These are phyloP conservation scores for Puccinia triticina DNA, from an alignment of 1,284 basidiomycete species.

Conservation along the genomic window DNA sequence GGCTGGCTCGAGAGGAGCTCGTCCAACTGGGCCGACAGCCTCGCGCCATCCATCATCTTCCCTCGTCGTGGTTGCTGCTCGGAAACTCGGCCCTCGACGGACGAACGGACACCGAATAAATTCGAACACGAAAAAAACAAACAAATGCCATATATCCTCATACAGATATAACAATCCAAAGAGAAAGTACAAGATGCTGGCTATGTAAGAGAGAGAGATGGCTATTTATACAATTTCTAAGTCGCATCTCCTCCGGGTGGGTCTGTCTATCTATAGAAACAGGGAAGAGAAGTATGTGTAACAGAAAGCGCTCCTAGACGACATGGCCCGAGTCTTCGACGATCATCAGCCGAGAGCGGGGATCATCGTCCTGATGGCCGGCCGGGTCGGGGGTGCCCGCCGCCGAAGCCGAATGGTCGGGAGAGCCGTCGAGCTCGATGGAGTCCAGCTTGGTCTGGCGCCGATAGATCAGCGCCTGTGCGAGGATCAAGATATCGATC, in stretches of 20 bases:
- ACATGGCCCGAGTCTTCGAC: conserved; percentile 13
- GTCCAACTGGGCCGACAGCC: not conserved
- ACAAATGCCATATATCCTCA: too few relatives aligned
- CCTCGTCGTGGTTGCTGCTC: too few relatives aligned
- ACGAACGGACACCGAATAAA: too few relatives aligned
- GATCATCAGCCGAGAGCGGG: conserved; percentile 45
- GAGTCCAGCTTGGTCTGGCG: conserved; percentile 57
- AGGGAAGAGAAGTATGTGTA: not conserved
- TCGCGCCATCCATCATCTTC: too few relatives aligned
- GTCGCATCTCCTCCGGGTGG: too few relatives aligned
- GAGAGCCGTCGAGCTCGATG: conserved; percentile 47
- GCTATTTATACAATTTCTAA: too few relatives aligned
- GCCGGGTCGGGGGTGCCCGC: not conserved
- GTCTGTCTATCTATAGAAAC: too few relatives aligned
- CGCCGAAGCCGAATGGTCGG: conserved; percentile 72
- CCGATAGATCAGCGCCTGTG: conserved; percentile 58
- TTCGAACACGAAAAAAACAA: too few relatives aligned
- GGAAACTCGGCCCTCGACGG: too few relatives aligned
- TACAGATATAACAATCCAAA: too few relatives aligned
- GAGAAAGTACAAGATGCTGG: too few relatives aligned
- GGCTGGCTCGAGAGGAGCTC: not conserved
- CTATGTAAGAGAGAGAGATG: too few relatives aligned
- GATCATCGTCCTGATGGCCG: conserved; percentile 63
- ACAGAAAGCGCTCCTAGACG: not conserved
- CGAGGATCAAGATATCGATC: conserved; percentile 59